Percentiles rank a stretch among this genome's conserved stretches.
These are phyloP conservation scores for Bacidia gigantensis DNA, from an alignment of 495 filamentous ascomycete species.

Conservation along the genomic window DNA sequence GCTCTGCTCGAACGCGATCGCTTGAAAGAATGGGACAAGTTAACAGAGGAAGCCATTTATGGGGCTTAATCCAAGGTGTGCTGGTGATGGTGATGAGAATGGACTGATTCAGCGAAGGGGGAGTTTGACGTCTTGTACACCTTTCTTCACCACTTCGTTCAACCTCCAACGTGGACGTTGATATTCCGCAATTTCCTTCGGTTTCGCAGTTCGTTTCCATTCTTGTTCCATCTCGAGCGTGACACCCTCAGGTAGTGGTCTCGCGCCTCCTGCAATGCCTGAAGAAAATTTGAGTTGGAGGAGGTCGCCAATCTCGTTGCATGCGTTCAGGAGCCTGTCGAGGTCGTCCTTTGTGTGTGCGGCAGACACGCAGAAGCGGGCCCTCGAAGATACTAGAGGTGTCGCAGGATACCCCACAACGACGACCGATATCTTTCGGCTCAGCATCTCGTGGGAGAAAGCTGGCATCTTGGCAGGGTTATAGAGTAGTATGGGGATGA, in stretches of 20 bases:
- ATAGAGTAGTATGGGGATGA: conserved; percentile 87
- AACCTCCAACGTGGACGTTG: conserved; percentile 26
- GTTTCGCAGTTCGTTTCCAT: conserved; percentile 36
- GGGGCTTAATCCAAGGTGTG: too few relatives aligned
- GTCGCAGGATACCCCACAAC: conserved; percentile 96
- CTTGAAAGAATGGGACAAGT: too few relatives aligned
- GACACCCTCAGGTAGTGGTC: conserved; percentile 55
- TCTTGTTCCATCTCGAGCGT: conserved; percentile 58
- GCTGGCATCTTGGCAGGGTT: conserved; percentile 96
- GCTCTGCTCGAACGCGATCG: too few relatives aligned
- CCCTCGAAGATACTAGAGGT: conserved; percentile 86
- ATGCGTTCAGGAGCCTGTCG: conserved; percentile 77
- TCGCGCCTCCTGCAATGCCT: conserved; percentile 76
- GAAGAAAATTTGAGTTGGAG: conserved; percentile 93
- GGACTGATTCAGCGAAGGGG: conserved; percentile 27
- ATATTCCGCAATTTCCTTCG: conserved; percentile 10
- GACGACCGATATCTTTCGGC: conserved; percentile 94
- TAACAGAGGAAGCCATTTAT: too few relatives aligned
- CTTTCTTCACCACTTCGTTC: conserved; percentile 24
- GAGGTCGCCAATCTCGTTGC: conserved; percentile 83
- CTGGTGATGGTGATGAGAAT: too few relatives aligned
- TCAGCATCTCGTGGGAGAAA: conserved; percentile 96
- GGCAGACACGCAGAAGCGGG: conserved; percentile 88
- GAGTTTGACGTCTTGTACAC: conserved; percentile 25
- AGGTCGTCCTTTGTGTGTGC: conserved; percentile 97